Conservation (phyloP, 805 yeast genomes). For the Groenewaldozyma tartarivorans region DNA sequence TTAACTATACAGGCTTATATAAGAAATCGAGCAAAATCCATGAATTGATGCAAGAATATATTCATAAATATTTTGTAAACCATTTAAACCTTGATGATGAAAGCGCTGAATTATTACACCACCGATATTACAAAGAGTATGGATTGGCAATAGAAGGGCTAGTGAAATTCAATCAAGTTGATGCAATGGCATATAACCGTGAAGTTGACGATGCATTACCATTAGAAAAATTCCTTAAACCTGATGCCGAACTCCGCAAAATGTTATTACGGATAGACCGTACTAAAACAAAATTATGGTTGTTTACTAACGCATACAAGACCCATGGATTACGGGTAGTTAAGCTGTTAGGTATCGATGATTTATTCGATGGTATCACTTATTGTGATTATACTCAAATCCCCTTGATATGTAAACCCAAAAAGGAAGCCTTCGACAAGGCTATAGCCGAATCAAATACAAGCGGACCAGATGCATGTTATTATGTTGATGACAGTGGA, state of each 20-base stretch:
- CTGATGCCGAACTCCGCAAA: constrained; percentile 31
- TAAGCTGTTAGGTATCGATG: constrained; percentile 77
- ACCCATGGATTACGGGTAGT: constrained; percentile 81
- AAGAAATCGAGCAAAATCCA: constrained; percentile 65
- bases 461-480: constrained; percentile 39
- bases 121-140: constrained; percentile 69
- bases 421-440: constrained; percentile 52
- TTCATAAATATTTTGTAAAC: constrained; percentile 69
- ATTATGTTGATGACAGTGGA: constrained; percentile 83
- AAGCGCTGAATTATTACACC: constrained; percentile 65
- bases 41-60: constrained; percentile 78
- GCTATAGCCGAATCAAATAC: constrained; percentile 53
- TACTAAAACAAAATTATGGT: constrained; percentile 71
- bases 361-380: constrained; percentile 86
- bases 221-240: constrained; percentile 63
- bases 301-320: constrained; percentile 89
- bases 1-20: constrained; percentile 38
- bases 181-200: constrained; percentile 80
- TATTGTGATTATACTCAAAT: constrained; percentile 70
- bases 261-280: constrained; percentile 28
- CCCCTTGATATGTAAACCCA: constrained; percentile 82
- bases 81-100: constrained; percentile 53
- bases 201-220: constrained; percentile 92
- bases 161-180: constrained; percentile 51
- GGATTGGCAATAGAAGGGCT: constrained; percentile 93